Percentiles rank a stretch among this genome's conserved stretches.
Evolutionary conservation across 305 asterid genomes (phyloP).

Genomic region (Solanum hybrid): DNA sequence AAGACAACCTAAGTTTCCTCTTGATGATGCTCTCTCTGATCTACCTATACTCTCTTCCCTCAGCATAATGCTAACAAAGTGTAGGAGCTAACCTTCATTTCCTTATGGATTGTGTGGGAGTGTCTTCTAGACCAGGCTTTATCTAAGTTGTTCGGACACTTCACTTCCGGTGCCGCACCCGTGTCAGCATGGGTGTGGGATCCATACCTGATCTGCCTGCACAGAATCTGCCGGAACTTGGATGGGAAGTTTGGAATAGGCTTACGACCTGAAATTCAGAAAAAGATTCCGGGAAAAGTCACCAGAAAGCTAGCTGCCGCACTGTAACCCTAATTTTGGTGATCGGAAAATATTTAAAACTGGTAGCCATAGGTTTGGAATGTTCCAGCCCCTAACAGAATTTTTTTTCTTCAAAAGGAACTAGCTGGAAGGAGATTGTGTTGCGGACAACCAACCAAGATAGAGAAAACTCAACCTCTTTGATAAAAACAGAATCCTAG

Average conservation of each 20-base stretch:
- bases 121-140: background rate
- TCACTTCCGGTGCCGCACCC: background rate
- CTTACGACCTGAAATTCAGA: background rate
- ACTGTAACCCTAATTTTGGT: background rate
- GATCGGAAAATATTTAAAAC: background rate
- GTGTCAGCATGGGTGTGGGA: background rate
- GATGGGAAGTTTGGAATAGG: background rate
- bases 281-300: background rate
- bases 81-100: background rate
- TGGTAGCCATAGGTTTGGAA: background rate
- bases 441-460: background rate
- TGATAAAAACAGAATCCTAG: background rate
- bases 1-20: background rate
- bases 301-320: background rate
- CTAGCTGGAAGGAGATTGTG: background rate
- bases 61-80: background rate
- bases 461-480: background rate
- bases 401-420: background rate
- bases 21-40: background rate
- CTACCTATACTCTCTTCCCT: background rate
- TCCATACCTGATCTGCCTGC: background rate
- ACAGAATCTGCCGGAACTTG: background rate
- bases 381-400: background rate
- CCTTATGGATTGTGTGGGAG: background rate
- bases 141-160: background rate